Percentiles rank a stretch among this genome's conserved stretches.
These are phyloP conservation scores for Fusarium sp. DNA, from an alignment of 2,329 filamentous ascomycete genomes.

Conservation along the genomic window DNA sequence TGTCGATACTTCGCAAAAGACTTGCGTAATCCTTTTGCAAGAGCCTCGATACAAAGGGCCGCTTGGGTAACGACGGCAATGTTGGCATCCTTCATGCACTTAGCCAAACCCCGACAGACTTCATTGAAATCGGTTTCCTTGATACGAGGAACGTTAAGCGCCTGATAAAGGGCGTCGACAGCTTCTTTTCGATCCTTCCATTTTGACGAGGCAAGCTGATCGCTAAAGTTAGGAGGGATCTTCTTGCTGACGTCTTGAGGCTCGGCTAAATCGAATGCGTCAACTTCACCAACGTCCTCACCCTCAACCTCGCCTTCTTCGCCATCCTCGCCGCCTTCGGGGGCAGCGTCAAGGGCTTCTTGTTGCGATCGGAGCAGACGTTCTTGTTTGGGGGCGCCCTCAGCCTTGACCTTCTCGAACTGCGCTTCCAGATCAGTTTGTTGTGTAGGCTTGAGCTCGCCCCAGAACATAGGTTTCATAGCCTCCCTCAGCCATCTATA, in stretches of 20 bases:
- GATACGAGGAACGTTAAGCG: constrained; percentile 87
- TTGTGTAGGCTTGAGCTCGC: constrained; percentile 93
- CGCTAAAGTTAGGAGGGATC: constrained; percentile 83
- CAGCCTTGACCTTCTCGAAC: constrained; percentile 93
- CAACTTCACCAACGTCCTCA: constrained; percentile 72
- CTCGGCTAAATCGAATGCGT: constrained; percentile 84
- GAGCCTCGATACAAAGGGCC: constrained; percentile 89
- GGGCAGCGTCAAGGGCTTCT: constrained; percentile 79
- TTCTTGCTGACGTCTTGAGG: constrained; percentile 88
- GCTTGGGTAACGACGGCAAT: constrained; percentile 93
- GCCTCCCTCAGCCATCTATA: constrained; percentile 98
- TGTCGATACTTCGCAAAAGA: constrained; percentile 84
- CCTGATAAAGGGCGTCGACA: constrained; percentile 81
- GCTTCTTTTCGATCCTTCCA: constrained; percentile 99
- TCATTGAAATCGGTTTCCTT: constrained; percentile 92
- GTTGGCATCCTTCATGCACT: constrained; percentile 99
- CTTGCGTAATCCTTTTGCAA: constrained; percentile 87
- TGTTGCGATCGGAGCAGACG: constrained; percentile 90
- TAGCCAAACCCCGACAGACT: constrained; percentile 84
- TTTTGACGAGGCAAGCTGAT: constrained; percentile 88
- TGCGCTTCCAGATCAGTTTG: constrained; percentile 93
- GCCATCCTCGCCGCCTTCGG: constrained; percentile 68
- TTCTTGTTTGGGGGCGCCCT: constrained; percentile 89
- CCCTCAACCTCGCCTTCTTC: constrained; percentile 68
- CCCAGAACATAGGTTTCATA: constrained; percentile 99